Percentiles rank a stretch among this genome's conserved stretches.
phyloP scores from a whole-genome alignment of 306 rosid genomes.

The Cucurbita argyrosperma region DNA sequence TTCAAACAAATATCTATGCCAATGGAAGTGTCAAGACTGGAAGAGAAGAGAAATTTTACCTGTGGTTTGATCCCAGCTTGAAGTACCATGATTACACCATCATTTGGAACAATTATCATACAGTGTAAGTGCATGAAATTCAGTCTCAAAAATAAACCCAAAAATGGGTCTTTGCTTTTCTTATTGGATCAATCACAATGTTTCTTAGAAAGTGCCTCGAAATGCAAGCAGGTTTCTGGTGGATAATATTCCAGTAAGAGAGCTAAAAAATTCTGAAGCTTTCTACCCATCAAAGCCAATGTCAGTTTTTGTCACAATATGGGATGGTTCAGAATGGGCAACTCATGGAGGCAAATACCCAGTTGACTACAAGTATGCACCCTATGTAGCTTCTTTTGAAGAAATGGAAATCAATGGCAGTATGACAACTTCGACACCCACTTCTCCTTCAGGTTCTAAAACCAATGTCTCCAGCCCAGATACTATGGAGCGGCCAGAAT shows the following conservation, averaged over 20 bases:
- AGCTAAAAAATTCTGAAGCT: slow-evolving; percentile 32
- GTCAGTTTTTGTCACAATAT: slow-evolving; percentile 77
- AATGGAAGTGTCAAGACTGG: slow-evolving; percentile 92
- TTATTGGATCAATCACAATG: no score
- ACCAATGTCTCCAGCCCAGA: slow-evolving; percentile 32
- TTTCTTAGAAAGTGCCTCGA: not conserved
- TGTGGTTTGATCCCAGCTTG: slow-evolving; percentile 87
- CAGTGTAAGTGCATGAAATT: slow-evolving; percentile 40
- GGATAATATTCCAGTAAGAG: slow-evolving; percentile 81
- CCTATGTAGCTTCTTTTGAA: slow-evolving; percentile 54
- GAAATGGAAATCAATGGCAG: slow-evolving; percentile 56
- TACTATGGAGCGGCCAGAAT: slow-evolving; percentile 66
- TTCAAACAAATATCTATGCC: slow-evolving; percentile 76
- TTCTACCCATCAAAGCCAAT: slow-evolving; percentile 72
- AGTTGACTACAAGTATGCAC: slow-evolving; percentile 71
- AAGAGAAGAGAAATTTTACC: slow-evolving; percentile 87
- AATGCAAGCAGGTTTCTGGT: slow-evolving; percentile 53
- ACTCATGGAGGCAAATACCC: slow-evolving; percentile 87
- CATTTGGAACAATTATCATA: slow-evolving; percentile 78
- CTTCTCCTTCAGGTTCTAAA: slow-evolving; percentile 36
- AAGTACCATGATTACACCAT: slow-evolving; percentile 67
- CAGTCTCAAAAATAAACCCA: not conserved
- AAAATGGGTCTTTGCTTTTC: no score
- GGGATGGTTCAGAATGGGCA: slow-evolving; percentile 98
- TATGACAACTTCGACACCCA: slow-evolving; percentile 21